Evolutionary conservation across 305 asterid species (phyloP).

Genomic region (Solanum hybrid): DNA sequence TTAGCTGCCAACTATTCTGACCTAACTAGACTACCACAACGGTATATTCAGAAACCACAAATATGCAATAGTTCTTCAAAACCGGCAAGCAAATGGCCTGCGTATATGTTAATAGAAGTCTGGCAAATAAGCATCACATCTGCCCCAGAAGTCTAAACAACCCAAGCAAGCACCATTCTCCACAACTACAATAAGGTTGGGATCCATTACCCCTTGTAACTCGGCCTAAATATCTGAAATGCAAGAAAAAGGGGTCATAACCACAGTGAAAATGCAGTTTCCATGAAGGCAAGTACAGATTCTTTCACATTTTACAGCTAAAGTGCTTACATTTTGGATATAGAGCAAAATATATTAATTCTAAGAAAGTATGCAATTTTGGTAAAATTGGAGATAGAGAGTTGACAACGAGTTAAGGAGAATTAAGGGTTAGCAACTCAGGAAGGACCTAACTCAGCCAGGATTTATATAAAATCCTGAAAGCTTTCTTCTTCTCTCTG

Average conservation of each 20-base stretch:
- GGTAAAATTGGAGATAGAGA: not conserved
- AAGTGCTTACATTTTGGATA: not conserved
- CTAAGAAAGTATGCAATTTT: not conserved
- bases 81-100: not conserved
- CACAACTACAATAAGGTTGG: not conserved
- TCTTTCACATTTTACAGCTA: not conserved
- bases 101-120: not conserved
- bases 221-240: not conserved
- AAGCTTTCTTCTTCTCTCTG: not conserved
- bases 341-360: not conserved
- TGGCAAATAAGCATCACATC: not conserved
- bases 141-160: not conserved
- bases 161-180: not conserved
- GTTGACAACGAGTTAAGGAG: not conserved
- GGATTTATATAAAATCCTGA: not conserved
- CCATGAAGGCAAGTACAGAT: not conserved
- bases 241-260: not conserved
- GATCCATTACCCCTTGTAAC: not conserved
- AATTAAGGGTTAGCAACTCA: not conserved
- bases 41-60: not conserved
- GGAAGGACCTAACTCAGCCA: not conserved
- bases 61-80: not conserved
- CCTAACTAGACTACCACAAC: not conserved
- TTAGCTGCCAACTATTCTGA: not conserved
- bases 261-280: not conserved